Evolutionary conservation across 345 rosid genomes (phyloP).

Genomic region (Citrus inodora): DNA sequence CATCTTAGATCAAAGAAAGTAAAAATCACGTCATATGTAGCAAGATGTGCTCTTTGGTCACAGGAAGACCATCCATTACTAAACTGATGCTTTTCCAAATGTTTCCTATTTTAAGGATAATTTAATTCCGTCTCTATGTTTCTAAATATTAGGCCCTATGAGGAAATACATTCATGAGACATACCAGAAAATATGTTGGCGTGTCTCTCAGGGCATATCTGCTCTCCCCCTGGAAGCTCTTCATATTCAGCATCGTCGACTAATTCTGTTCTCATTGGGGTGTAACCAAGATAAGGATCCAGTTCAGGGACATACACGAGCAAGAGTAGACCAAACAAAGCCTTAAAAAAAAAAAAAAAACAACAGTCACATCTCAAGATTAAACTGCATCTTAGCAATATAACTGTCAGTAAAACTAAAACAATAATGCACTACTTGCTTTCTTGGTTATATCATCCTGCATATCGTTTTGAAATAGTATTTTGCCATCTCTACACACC

Average conservation of each 20-base stretch:
- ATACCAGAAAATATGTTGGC: conserved; percentile 76
- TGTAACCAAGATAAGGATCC: conserved; percentile 94
- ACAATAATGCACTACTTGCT: conserved; percentile 1
- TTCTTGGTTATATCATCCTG: background rate
- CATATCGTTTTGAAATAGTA: background rate
- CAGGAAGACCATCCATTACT: background rate
- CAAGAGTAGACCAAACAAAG: conserved; percentile 76
- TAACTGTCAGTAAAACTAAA: background rate
- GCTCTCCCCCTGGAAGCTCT: conserved; percentile 89
- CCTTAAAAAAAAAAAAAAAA: conserved; percentile 42
- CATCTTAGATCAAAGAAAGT: background rate
- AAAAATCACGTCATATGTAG: background rate
- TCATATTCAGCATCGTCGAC: conserved; percentile 72
- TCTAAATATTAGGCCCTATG: background rate
- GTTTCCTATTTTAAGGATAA: conserved; percentile 1
- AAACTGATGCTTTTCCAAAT: background rate
- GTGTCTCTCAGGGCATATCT: conserved; percentile 85
- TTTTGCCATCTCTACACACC: background rate
- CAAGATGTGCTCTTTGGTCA: conserved; percentile 2
- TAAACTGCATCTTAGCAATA: conserved; percentile 1
- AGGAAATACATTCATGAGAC: conserved; percentile 23
- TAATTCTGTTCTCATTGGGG: conserved; percentile 50
- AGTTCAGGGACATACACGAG: conserved; percentile 69
- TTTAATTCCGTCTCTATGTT: background rate
- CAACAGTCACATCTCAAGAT: conserved; percentile 13